Conservation (phyloP, 2,329 filamentous ascomycete genomes). For the Ceratocystis destructans region DNA sequence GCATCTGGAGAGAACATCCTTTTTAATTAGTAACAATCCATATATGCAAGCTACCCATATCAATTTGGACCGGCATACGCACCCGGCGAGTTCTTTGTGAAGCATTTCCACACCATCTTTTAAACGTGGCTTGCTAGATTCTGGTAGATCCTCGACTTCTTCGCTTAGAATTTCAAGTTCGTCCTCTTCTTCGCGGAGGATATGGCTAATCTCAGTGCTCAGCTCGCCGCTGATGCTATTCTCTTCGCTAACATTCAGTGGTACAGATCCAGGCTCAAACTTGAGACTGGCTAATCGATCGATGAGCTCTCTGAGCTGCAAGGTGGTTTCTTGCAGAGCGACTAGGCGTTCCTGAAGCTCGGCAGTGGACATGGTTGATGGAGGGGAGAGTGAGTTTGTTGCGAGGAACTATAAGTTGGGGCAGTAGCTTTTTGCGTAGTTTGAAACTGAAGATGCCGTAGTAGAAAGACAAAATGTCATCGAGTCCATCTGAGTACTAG, state of each 20-base stretch:
- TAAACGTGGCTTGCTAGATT: conserved; percentile 42
- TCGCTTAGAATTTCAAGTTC: conserved; percentile 69
- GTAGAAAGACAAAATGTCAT: background rate
- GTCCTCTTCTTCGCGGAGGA: conserved; percentile 64
- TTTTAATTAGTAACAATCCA: conserved; percentile 18
- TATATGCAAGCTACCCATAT: background rate
- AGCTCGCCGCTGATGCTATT: conserved; percentile 54
- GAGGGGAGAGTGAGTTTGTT: background rate
- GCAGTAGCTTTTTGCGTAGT: background rate
- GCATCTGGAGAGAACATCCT: conserved; percentile 27
- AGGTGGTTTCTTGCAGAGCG: conserved; percentile 47
- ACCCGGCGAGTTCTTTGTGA: conserved; percentile 58
- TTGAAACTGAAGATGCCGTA: background rate
- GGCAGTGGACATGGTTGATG: conserved; percentile 41
- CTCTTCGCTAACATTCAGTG: conserved; percentile 36
- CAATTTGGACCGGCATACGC: conserved; percentile 21
- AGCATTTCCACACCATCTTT: conserved; percentile 53
- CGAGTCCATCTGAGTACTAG: background rate
- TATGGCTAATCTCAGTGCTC: conserved; percentile 64
- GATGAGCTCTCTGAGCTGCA: conserved; percentile 46
- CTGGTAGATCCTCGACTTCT: conserved; percentile 55
- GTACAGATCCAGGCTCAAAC: conserved; percentile 45
- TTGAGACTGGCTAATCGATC: conserved; percentile 43
- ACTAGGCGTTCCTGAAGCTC: conserved; percentile 46
- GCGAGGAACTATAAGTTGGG: background rate